Conservation (phyloP, 2,329 filamentous ascomycete species). For the Scedosporium dehoogii region DNA sequence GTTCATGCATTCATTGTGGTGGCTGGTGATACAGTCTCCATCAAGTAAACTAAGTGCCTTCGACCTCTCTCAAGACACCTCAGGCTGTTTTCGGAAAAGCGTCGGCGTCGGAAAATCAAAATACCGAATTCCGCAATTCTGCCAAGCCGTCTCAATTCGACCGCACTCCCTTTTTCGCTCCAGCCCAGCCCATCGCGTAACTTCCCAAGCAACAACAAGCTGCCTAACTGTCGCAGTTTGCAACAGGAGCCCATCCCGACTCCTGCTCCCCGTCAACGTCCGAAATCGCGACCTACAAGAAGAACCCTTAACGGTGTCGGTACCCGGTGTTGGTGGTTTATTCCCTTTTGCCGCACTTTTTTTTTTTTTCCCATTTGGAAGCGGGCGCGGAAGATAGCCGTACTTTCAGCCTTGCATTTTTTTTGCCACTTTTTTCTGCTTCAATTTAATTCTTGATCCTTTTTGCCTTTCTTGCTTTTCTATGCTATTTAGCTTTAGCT, state of each 20-base stretch:
- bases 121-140: neutral
- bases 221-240: neutral
- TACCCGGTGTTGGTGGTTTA: neutral
- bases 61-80: too few species aligned
- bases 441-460: neutral
- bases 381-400: conserved; percentile 18
- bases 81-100: too few species aligned
- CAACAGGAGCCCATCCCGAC: neutral
- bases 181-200: neutral
- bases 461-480: neutral
- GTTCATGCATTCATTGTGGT: too few species aligned
- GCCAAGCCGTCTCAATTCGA: neutral
- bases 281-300: neutral
- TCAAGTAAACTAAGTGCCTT: too few species aligned
- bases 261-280: neutral
- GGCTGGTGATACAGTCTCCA: too few species aligned
- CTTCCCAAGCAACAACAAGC: neutral
- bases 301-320: neutral
- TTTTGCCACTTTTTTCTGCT: neutral
- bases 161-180: neutral
- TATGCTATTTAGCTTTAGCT: too few species aligned
- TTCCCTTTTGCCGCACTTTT: neutral
- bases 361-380: neutral
- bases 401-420: conserved; percentile 5
- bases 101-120: neutral